Evolutionary conservation across 129 eudicot species (phyloP), one percentile per base, ranked within the genome.

Genomic region (Flaveria robusta): DNA sequence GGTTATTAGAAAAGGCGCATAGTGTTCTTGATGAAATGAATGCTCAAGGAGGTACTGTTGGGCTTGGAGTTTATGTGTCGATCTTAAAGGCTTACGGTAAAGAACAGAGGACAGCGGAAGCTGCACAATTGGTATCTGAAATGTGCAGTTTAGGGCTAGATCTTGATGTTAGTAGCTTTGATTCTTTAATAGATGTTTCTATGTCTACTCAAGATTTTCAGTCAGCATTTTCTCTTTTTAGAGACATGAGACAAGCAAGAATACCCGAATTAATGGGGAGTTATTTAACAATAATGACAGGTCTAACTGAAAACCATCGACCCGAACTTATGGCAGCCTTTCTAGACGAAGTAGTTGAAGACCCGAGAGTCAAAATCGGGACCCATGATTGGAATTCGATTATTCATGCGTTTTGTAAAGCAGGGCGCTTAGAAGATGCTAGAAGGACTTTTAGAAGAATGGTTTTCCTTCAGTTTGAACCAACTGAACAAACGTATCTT

Each of bases 311-410:
- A 80, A 86, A 87, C 78, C 92, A 91, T 74, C 82, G 98, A 5
- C 98, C 98, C 12, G 98, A 94, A 77, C 88, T 94, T 27, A 91
- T 94, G 98, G 98, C 97, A 13, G 87, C 96, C 0, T 89, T 94
- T 74, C 83, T 94, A 72, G 98, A 94, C 49, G 98, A 94, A 78
- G 84, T 91, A 71, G 98, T 88, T 74, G 93, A 89, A 72, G 98
- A 94, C 74, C 98, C 96, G 9, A 81, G 93, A 20, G 84, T 89
- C 23, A 87, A 88, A 72, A 84, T 91, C 9, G 91, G 98, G 50
- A 88, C 97, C 54, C 97, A 94, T 23, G 98, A 94, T 74, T 94
- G 98, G 98, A 94, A 94, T 77, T 94, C 98, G 10, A 91, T 89
- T 50, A 91, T 94, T 43, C 98, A 91, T 20, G 92, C 97, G 8